These are phyloP conservation scores for Cercospora brassicicola DNA, from an alignment of 2,329 filamentous ascomycete genomes.

Conservation along the genomic window DNA sequence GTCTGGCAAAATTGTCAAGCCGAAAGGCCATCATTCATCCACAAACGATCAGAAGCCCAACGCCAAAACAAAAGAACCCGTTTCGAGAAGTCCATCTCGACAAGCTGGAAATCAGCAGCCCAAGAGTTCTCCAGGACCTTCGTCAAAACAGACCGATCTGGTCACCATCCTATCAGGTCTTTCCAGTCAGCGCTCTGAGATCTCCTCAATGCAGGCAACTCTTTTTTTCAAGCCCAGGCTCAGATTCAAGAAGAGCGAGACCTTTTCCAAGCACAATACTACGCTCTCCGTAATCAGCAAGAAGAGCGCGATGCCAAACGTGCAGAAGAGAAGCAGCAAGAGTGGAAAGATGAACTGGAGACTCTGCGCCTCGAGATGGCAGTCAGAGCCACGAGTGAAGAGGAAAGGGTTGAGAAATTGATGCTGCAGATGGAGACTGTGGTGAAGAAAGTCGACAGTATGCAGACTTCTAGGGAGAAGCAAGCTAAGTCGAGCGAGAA, in stretches of 20 bases:
- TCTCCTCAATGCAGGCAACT: background rate
- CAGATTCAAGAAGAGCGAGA: constrained; percentile 11
- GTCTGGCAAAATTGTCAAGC: background rate
- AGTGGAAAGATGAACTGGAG: background rate
- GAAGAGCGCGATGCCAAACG: constrained; percentile 1
- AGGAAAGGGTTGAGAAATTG: background rate
- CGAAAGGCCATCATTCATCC: background rate
- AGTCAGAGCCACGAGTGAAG: background rate
- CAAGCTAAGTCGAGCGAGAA: background rate
- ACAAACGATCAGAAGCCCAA: background rate
- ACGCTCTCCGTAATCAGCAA: constrained; percentile 6
- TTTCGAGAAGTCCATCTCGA: background rate
- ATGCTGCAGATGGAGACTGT: background rate
- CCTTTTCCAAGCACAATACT: constrained; percentile 6
- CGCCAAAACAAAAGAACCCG: background rate
- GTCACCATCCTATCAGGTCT: background rate
- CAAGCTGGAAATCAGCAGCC: background rate
- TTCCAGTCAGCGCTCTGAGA: background rate
- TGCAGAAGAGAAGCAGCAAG: background rate
- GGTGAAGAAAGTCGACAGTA: background rate
- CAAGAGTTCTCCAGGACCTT: background rate
- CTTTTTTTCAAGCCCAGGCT: background rate
- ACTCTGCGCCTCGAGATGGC: background rate
- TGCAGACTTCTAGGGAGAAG: background rate
- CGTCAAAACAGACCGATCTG: background rate